Evolutionary conservation across 306 rosid genomes (phyloP).

Genomic region (Dryas octopetala): DNA sequence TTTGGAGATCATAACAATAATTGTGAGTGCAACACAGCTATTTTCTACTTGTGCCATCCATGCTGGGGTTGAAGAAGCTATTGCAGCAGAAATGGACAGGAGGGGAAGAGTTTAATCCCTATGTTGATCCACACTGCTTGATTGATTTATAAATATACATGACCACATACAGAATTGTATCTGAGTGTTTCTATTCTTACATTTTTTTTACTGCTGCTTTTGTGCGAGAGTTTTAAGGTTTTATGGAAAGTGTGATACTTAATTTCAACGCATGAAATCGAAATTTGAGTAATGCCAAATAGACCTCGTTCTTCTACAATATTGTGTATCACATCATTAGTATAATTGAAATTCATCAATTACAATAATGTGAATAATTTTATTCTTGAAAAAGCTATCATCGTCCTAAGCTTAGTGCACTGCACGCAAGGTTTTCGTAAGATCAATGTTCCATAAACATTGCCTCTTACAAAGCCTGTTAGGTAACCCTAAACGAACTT

Average conservation of each 20-base stretch:
- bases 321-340: too few species aligned
- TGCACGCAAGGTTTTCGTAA: too few species aligned
- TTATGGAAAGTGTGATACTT: not conserved
- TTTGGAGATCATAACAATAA: slow-evolving; percentile 62
- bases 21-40: slow-evolving; percentile 75
- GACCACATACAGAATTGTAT: too few species aligned
- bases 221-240: not conserved
- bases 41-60: slow-evolving; percentile 61
- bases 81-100: slow-evolving; percentile 1
- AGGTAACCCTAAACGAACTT: too few species aligned
- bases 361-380: too few species aligned
- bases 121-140: not conserved
- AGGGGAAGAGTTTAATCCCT: slow-evolving; percentile 34
- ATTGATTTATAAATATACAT: not conserved
- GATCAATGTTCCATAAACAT: too few species aligned
- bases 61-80: slow-evolving; percentile 41
- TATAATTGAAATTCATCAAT: too few species aligned
- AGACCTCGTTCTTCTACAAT: too few species aligned
- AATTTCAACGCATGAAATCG: not conserved
- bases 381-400: too few species aligned
- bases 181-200: not conserved
- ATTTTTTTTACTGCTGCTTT: not conserved
- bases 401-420: too few species aligned
- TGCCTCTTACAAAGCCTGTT: too few species aligned
- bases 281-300: too few species aligned